Evolutionary conservation across 2,329 filamentous ascomycete species (phyloP), one percentile per base, ranked within the genome.

Genomic region (Cladosporium sp.): DNA sequence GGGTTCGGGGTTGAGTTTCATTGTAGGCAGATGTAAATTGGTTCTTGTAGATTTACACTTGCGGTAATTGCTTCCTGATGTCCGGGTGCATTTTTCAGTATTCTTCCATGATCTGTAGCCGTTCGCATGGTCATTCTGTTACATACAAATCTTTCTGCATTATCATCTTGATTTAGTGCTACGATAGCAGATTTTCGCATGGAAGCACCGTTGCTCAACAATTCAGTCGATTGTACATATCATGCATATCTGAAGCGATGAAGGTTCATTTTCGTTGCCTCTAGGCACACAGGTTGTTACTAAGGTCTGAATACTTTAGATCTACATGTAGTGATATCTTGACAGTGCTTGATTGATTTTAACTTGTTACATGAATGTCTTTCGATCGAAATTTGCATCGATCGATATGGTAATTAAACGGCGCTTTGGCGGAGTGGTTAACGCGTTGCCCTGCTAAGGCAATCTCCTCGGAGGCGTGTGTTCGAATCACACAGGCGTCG

Each of bases 401-500:
- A 37, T 37, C 37, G 8, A 8, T 8, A 44, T 10, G n/a, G 18
- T 18, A 44, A n/a, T 18, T 10, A 10, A 6, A 35, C 10, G 37
- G 37, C 37, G 37, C 37, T 44, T 44, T 44, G 37, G 37, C 37
- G 37, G 37, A 44, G 37, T 44, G 37, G 37, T 44, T 44, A 44
- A 44, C 37, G 37, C 37, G 37, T 18, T n/a, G 18, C 18, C 37
- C 37, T 44, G 37, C 37, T 44, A 44, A 44, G 37, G 18, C 18
- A n/a, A 18, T 44, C 14, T 16, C 37, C 18, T 44, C 37, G 37
- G 37, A 16, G 14, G 77, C 77, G 73, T 73, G 75, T 74, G 77
- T 78, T 78, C 77, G 77, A 78, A 78, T 78, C 77, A 74, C 76
- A 73, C 73, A 78, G 77, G 76, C 75, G 64, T 70, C 69, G 69